Base-by-base conservation (phyloP, 805 yeast genomes). In the Hemisphaericaspora nanyangensis region DNA sequence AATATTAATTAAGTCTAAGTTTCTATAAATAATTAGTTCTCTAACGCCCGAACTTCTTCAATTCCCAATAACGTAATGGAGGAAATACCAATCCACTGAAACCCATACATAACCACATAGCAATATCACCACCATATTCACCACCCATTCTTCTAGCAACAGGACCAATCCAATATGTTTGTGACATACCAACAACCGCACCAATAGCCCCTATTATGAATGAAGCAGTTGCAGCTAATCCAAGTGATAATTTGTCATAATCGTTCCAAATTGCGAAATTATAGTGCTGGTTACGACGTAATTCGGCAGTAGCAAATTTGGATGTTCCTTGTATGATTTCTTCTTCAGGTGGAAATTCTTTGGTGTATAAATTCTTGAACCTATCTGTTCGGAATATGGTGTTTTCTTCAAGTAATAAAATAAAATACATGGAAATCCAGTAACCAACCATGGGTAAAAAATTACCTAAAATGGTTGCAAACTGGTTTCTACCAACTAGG, bases 381-480 rank as follows among this genome's bases (percentile, higher is more conserved):
- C 63, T 50, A 34, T 59, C 48, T 32, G 79, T 70, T 54, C 96
- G 72, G 65, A 87, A 87, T 13, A 86, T 69, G 4, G 72, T 40
- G 52, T 85, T 85, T 56, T 87, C 96, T 47, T 84, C 86, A 3
- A 85, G 43, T 25, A 86, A 60, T 32, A 87, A 56, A n/a, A 77
- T 74, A 50, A 82, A 77, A 58, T 87, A 88, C 64, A 87, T 85
- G 42, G 90, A 77, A 40, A 85, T 77, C 96, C 96, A 87, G 62
- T 87, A 87, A 2, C 95, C 95, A 42, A 87, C 76, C 95, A 87
- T 87, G 7, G 96, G 95, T 51, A 87, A 65, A 61, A 87, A 87
- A 52, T 87, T 87, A 8, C 87, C 79, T 48, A 87, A 65, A 43
- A 88, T 85, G 3, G 78, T 70, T 40, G 86, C 70, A 55, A 88